Base-by-base conservation (phyloP, 1,284 basidiomycete genomes). In the Ustilago xerochloae region DNA sequence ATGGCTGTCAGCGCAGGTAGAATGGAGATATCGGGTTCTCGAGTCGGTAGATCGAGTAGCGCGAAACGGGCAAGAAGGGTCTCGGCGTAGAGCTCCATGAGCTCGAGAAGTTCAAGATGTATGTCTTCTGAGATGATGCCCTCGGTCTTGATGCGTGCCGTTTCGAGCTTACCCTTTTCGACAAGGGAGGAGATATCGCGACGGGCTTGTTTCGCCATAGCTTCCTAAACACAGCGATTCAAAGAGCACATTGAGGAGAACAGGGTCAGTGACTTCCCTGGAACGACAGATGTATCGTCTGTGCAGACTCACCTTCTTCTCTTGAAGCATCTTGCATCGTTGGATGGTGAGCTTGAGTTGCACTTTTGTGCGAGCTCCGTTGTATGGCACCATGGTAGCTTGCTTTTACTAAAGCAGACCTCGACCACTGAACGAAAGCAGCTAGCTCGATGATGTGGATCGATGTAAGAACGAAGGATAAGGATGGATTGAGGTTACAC, bases 41-140 rank as follows among this genome's bases (percentile, higher is more conserved):
- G 33, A 90, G 65, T 68, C 20, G 88, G 90, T 81, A 91, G 89
- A 81, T 99, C 96, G 54, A 98, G 88, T 18, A 98, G 86, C 8
- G 93, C 92, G 81, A 98, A 98, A 30, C 96, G 89, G 6, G 95
- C 93, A 24, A 95, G 88, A n/a, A 98, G 86, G 18, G 94, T 89
- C 83, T 99, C 96, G 68, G 91, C 91, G 84, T 97, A 98, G 9
- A 98, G 88, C 86, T 98, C 95, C 36, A 99, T 87, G 6, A 98
- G 87, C 83, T 99, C 95, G 41, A 98, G 75, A 16, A 82, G 69
- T 59, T 84, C 78, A 8, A 80, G 64, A 41, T 81, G 77, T 39
- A 79, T 73, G 81, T 95, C 93, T 79, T 94, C 93, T 79, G 91
- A 89, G 81, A 95, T 93, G 63, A 94, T 90, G 89, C 81, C 75